These are phyloP conservation scores for Podospora bellae-mahoneyi DNA, from an alignment of 495 filamentous ascomycete species.

Conservation along the genomic window DNA sequence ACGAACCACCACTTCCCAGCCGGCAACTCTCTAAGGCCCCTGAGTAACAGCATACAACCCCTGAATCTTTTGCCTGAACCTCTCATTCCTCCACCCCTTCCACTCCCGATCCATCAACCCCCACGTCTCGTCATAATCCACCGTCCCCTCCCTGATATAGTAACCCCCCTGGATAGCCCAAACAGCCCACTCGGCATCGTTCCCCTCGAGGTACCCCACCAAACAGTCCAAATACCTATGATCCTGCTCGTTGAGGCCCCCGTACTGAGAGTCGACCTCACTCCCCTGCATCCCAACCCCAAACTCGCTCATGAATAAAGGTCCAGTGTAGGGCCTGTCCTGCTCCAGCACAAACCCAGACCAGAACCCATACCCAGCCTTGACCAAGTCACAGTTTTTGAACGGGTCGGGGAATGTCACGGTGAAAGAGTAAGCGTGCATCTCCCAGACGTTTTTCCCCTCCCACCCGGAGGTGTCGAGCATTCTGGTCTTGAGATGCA, in stretches of 20 bases:
- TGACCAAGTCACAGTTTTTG: conserved; percentile 38
- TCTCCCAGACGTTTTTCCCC: conserved; percentile 51
- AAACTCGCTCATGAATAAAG: conserved; percentile 50
- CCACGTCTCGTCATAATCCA: conserved; percentile 45
- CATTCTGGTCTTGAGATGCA: conserved; percentile 35
- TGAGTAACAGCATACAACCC: conserved; percentile 45
- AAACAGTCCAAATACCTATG: conserved; percentile 42
- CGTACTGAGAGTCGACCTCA: conserved; percentile 13
- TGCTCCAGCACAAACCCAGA: conserved; percentile 47
- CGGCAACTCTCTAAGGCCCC: conserved; percentile 30
- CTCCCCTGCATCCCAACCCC: conserved; percentile 47
- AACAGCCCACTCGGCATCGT: conserved; percentile 51
- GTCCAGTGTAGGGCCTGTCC: conserved; percentile 40
- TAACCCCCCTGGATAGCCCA: conserved; percentile 52
- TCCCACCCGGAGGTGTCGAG: conserved; percentile 42
- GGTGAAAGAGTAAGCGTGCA: conserved; percentile 51
- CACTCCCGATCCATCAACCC: conserved; percentile 45
- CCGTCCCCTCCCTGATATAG: conserved; percentile 43
- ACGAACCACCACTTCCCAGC: background rate
- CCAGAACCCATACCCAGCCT: conserved; percentile 40
- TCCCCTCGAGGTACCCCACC: conserved; percentile 41
- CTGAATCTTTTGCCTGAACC: conserved; percentile 34
- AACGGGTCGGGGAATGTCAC: conserved; percentile 40
- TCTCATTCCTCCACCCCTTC: conserved; percentile 44
- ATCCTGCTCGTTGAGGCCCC: conserved; percentile 36